Evolutionary conservation across 2,329 filamentous ascomycete genomes (phyloP).

Genomic region (Colletotrichum chrysophilum): DNA sequence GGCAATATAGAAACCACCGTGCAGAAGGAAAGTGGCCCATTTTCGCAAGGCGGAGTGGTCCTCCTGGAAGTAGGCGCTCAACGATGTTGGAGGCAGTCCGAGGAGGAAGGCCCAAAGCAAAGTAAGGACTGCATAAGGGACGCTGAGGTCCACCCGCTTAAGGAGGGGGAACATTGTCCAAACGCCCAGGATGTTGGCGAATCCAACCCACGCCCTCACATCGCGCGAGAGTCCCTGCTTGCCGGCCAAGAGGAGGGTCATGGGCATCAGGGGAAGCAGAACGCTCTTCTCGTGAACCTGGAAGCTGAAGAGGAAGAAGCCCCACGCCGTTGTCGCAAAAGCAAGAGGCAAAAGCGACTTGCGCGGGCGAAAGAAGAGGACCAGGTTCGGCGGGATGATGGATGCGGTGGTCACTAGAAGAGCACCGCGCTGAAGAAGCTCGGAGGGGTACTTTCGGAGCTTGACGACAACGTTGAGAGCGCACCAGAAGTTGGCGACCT

Average conservation of each 20-base stretch:
- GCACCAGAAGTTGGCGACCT: slow-evolving; percentile 99
- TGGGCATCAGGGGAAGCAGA: slow-evolving; percentile 87
- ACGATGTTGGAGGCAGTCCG: slow-evolving; percentile 80
- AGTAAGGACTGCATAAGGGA: slow-evolving; percentile 86
- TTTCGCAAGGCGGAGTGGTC: slow-evolving; percentile 50
- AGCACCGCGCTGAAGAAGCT: slow-evolving; percentile 77
- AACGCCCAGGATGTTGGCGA: slow-evolving; percentile 85
- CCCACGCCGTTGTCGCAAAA: slow-evolving; percentile 87
- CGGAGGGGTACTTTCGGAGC: slow-evolving; percentile 74
- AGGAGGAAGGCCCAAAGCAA: slow-evolving; percentile 91
- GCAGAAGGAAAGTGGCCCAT: slow-evolving; percentile 70
- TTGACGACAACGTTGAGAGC: slow-evolving; percentile 90
- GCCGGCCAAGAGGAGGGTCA: slow-evolving; percentile 85
- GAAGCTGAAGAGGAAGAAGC: slow-evolving; percentile 96
- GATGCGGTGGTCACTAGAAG: slow-evolving; percentile 76
- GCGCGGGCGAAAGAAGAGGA: slow-evolving; percentile 80
- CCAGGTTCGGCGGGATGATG: slow-evolving; percentile 78
- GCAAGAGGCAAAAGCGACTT: slow-evolving; percentile 80
- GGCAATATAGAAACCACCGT: slow-evolving; percentile 74
- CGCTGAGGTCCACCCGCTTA: slow-evolving; percentile 78
- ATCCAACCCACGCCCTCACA: slow-evolving; percentile 90
- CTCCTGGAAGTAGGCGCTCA: slow-evolving; percentile 69
- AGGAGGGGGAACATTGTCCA: slow-evolving; percentile 97
- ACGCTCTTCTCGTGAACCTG: slow-evolving; percentile 99
- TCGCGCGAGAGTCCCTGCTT: slow-evolving; percentile 78